Evolutionary conservation across 73 alveolate genomes (phyloP).

Genomic region (Paramecium tetraurelia): DNA sequence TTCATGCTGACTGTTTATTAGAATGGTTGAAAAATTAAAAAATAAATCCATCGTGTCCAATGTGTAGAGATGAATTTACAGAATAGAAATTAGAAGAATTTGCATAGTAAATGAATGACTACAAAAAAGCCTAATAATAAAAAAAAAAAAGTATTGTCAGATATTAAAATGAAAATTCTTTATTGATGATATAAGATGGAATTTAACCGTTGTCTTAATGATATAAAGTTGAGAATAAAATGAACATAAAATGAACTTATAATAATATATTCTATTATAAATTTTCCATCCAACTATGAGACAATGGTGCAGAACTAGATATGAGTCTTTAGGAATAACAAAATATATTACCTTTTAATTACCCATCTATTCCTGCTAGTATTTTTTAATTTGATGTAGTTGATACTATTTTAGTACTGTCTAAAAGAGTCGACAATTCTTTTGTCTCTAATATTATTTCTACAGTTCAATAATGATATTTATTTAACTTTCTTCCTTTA

Average conservation of each 20-base stretch:
- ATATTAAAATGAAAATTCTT: neutral
- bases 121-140: neutral
- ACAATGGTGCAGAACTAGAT: no score
- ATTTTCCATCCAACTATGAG: no score
- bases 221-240: no score
- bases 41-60: neutral
- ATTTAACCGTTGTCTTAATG: neutral
- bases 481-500: neutral
- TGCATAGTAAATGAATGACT: neutral
- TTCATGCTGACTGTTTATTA: constrained; percentile 20
- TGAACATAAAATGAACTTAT: neutral
- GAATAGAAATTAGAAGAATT: neutral
- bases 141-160: neutral
- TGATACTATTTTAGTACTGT: neutral
- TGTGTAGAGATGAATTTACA: neutral
- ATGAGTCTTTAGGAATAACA: no score
- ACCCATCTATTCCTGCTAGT: no score
- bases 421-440: neutral
- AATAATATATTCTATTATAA: neutral
- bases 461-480: neutral
- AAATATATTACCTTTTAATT: no score
- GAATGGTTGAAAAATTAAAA: neutral
- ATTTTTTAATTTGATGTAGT: neutral
- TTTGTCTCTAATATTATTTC: neutral
- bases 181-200: neutral